Evolutionary conservation across 768 basidiomycete species (phyloP).

Genomic region (Neoboletus brunneissimus): DNA sequence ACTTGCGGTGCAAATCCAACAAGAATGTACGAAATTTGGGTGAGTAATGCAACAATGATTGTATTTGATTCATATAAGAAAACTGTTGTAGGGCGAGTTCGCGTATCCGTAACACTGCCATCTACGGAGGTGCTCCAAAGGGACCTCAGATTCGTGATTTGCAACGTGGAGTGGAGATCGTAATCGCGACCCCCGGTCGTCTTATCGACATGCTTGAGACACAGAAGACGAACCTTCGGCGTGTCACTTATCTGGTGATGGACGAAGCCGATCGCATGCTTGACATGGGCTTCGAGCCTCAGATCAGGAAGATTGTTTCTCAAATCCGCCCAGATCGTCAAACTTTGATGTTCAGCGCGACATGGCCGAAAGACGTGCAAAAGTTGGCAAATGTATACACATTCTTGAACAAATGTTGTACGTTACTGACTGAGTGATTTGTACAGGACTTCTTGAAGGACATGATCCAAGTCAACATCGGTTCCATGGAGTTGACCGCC

Average conservation of each 20-base stretch:
- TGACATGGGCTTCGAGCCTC: constrained; percentile 99
- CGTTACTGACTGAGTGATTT: constrained; percentile 3
- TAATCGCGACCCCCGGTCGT: constrained; percentile 99
- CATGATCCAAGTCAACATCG: constrained; percentile 98
- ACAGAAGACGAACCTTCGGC: constrained; percentile 92
- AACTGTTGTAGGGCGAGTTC: constrained; percentile 65
- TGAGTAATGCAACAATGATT: constrained; percentile 33
- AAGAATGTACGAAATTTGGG: constrained; percentile 99
- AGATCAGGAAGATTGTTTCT: constrained; percentile 95
- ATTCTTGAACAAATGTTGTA: neutral
- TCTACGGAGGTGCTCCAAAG: constrained; percentile 98
- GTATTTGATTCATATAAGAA: constrained; percentile 1
- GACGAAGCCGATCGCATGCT: constrained; percentile 99
- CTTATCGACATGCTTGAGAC: constrained; percentile 99
- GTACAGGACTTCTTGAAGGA: constrained; percentile 89
- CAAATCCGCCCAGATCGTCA: constrained; percentile 99
- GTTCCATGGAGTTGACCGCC: constrained; percentile 96
- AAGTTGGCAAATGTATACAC: constrained; percentile 79
- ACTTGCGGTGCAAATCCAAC: constrained; percentile 97
- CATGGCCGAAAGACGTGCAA: constrained; percentile 99
- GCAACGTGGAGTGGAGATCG: constrained; percentile 94
- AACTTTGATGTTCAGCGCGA: constrained; percentile 98
- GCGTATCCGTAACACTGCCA: constrained; percentile 96
- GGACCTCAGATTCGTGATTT: constrained; percentile 98
- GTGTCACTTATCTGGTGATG: constrained; percentile 97